A percentile compares a stretch with the other conserved stretches of the same genome.
Evolutionary conservation across 176 grass and related monocot species (phyloP).

Genomic region (Ananas comosus): DNA sequence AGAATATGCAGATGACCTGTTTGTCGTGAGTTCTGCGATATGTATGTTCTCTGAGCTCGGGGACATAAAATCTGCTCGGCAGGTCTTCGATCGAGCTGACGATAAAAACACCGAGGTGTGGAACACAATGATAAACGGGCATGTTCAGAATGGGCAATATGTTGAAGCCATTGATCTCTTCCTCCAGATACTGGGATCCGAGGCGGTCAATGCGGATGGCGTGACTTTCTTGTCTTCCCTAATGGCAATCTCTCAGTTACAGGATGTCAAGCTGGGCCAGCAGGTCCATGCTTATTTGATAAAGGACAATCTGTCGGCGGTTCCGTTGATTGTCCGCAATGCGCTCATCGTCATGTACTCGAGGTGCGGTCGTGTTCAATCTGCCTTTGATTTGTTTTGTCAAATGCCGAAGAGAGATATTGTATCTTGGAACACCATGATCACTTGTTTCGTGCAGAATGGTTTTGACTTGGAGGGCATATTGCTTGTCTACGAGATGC

Average conservation of each 20-base stretch:
- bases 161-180: constrained; percentile 58
- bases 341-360: constrained; percentile 82
- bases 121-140: constrained; percentile 92
- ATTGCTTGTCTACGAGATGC: constrained; percentile 64
- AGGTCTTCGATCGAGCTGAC: constrained; percentile 35
- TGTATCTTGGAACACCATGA: constrained; percentile 93
- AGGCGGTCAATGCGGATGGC: constrained; percentile 34
- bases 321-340: constrained; percentile 72
- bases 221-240: constrained; percentile 74
- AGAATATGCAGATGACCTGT: constrained; percentile 52
- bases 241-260: constrained; percentile 58
- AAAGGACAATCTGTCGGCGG: constrained; percentile 19
- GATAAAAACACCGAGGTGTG: constrained; percentile 81
- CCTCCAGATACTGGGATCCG: constrained; percentile 37
- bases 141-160: constrained; percentile 53
- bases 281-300: constrained; percentile 76
- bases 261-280: constrained; percentile 55
- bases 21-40: constrained; percentile 60
- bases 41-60: constrained; percentile 45
- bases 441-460: constrained; percentile 87
- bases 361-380: constrained; percentile 46
- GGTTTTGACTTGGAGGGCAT: constrained; percentile 72
- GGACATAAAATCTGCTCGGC: constrained; percentile 39
- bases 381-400: constrained; percentile 64
- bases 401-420: constrained; percentile 66